Conservation (phyloP, 2,329 filamentous ascomycete genomes). For the Emmonsia crescens region DNA sequence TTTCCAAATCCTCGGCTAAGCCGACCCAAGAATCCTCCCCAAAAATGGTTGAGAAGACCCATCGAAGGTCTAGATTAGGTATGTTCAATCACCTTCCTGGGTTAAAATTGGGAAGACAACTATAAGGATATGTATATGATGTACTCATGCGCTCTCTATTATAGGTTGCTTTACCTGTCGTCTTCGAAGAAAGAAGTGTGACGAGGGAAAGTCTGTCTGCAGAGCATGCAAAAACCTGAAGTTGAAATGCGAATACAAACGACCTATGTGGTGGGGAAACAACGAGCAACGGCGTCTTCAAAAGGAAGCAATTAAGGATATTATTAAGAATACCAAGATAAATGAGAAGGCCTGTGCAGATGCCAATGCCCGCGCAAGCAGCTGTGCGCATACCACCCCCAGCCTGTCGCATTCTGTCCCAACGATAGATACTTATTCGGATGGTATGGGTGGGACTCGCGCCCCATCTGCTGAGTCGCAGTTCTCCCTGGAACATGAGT, state of each 20-base stretch:
- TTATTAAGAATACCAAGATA: slow-evolving; percentile 95
- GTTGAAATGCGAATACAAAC: slow-evolving; percentile 88
- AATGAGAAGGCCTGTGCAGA: slow-evolving; percentile 61
- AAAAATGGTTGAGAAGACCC: slow-evolving; percentile 10
- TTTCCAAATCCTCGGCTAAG: slow-evolving; percentile 6
- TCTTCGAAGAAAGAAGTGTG: slow-evolving; percentile 58
- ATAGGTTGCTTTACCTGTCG: slow-evolving; percentile 57
- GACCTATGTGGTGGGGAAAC: slow-evolving; percentile 96
- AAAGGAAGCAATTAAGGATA: slow-evolving; percentile 92
- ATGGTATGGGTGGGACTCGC: slow-evolving; percentile 60
- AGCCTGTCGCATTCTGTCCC: slow-evolving; percentile 71
- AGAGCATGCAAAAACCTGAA: slow-evolving; percentile 60
- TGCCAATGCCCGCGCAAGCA: slow-evolving; percentile 24
- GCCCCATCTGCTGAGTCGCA: slow-evolving; percentile 74
- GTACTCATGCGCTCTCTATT: background rate
- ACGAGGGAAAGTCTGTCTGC: slow-evolving; percentile 55
- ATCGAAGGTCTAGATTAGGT: slow-evolving; percentile 14
- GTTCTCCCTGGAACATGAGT: slow-evolving; percentile 52
- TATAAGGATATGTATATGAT: background rate
- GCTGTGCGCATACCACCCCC: slow-evolving; percentile 52
- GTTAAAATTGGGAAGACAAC: background rate
- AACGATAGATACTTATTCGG: slow-evolving; percentile 69
- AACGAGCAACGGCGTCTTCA: slow-evolving; percentile 72
- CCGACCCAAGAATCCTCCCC: slow-evolving; percentile 1
- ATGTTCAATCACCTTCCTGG: background rate